Base-by-base conservation (phyloP, 2,329 filamentous ascomycete species). In the Alternaria atra region DNA sequence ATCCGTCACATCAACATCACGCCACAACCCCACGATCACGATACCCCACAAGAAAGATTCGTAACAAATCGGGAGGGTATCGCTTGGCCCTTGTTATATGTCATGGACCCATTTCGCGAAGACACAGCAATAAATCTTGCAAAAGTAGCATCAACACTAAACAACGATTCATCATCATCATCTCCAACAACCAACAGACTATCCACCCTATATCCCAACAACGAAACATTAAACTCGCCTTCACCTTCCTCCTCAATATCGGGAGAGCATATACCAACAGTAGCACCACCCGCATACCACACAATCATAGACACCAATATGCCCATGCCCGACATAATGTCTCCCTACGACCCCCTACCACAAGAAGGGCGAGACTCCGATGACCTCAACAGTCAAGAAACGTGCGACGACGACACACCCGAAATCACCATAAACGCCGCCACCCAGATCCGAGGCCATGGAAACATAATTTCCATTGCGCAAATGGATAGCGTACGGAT, bases 401-500 rank as follows among this genome's bases (percentile, higher is more conserved):
- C 30, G 10, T 5, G 17, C 9, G 44, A 52, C n/a, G 34, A 44
- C 9, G 67, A 72, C 4, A 64, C 52, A 9, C 73, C 72, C n/a
- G 74, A 77, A 55, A 64, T 78, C 37, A 77, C 70, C 20, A 68
- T 78, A 56, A 78, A 78, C 58, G 73, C 75, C 7, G 66, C 70
- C 0, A 77, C 74, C 8, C 74, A 78, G 44, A 71, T 78, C 40
- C 64, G 74, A 32, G 74, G 74, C 39, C 69, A 73, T 17, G 74
- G 71, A 5, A 78, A 78, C 58, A 77, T 78, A 29, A 68, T 78
- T 30, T 73, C 70, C 25, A 71, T 75, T 34, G 67, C 70, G 20
- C 73, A 73, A 32, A 70, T 77, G 69, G 74, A 77, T 44, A 72
- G 66, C 30, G 61, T 60, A 32, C 59, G 69, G 17, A 71, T 77